Base-by-base conservation (phyloP, 768 basidiomycete genomes). In the Macrocybe gigantea region DNA sequence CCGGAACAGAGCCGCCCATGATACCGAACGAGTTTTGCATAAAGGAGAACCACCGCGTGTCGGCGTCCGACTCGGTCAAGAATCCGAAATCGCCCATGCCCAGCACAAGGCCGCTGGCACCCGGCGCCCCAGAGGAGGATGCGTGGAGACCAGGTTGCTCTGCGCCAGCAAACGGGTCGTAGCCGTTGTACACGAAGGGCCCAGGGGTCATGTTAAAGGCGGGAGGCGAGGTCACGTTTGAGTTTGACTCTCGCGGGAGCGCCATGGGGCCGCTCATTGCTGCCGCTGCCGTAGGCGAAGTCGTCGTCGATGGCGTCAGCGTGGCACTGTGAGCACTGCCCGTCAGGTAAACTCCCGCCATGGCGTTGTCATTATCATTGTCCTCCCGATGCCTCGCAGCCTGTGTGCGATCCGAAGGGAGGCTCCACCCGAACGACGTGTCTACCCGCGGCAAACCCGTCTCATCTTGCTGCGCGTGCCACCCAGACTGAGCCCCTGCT, bases 21-120 rank as follows among this genome's bases (percentile, higher is more conserved):
- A 78, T 74, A 6, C 76, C 76, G 57, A 70, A 74, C 22, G 22
- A 22, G 22, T 77, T 72, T 33, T 66, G 66, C 62, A 77, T 74
- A 51, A 76, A 76, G 7, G 71, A 67, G 36, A 75, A 49, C 76
- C 76, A 78, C 6, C 68, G 69, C 5, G 71, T 68, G 52, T 78
- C 73, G 62, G 74, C 70, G 22, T 67, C 67, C 37, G 69, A 69
- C 49, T 74, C 72, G 33, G 66, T 68, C 43, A 71, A 66, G 35
- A 76, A 51, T 13, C 74, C 75, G 45, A 76, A 57, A 49, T 75
- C 74, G 5, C 74, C 61, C 51, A 68, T 57, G 10, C 66, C 62
- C n/a, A 63, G 65, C 22, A 60, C 54, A 5, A 61, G 55, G 44
- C 65, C 62, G 42, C 42, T 33, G 6, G 5, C 42, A 1, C 8